Base-by-base conservation (phyloP, 1,284 basidiomycete species). In the Sporisorium exsertum region DNA sequence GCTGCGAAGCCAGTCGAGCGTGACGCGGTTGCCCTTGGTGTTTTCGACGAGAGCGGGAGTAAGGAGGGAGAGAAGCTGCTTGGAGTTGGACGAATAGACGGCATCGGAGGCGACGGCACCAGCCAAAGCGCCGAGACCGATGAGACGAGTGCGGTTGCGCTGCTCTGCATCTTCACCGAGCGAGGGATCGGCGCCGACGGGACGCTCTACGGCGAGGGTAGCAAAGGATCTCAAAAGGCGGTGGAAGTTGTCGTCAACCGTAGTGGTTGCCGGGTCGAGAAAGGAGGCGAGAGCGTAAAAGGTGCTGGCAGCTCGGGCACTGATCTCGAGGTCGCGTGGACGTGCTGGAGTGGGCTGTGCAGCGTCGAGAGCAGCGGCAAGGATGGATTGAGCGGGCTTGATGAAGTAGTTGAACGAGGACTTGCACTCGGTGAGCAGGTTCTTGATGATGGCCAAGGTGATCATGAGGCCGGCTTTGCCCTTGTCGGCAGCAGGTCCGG, bases 211-310 rank as follows among this genome's bases (percentile, higher is more conserved):
- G 6, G 86, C 82, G 72, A 95, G 88, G 12, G 85, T 81, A 6
- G 92, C 88, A 82, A 97, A 94, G 65, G 89, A 89, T 7, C 86
- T 87, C 43, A 97, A 88, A 29, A 91, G 89, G 4, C 88, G 88
- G 0, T 93, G 93, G 58, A 77, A 72, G 40, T 47, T 64, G 75
- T 90, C 89, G 82, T 95, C 94, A 29, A 92, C 90, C 50, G 92
- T 0, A 7, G 73, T 66, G 51, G 73, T 72, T 27, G 78, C 61
- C 27, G 94, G 93, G 78, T 95, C 92, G 9, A 94, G 93, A 80
- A 92, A 96, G 7, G 94, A 95, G n/a, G 93, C 92, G 90, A 94
- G 94, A 0, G 94, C 92, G 15, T 92, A 92, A 81, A 98, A 95
- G 68, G 94, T 89, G 81, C 90, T 92, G 10, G 94, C 93, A 8